These are phyloP conservation scores for Trypanosoma grayi DNA, from an alignment of 208 protist species.

Conservation along the genomic window DNA sequence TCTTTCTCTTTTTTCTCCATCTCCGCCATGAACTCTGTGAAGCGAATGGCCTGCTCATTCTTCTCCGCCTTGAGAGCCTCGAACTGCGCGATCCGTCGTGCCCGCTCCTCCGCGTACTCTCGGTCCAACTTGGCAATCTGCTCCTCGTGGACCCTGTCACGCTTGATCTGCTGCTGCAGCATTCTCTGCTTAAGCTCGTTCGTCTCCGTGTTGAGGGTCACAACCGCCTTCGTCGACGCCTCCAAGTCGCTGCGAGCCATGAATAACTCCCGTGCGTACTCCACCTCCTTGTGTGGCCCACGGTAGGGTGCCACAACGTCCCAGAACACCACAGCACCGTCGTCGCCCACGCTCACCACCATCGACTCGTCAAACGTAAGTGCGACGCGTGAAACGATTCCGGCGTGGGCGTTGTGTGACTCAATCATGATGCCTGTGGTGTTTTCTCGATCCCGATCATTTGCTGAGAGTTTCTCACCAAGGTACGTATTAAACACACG, in stretches of 20 bases:
- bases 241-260: constrained; percentile 93
- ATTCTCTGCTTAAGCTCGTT: constrained; percentile 93
- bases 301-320: constrained; percentile 91
- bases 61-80: constrained; percentile 79
- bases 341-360: constrained; percentile 94
- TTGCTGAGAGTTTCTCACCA: constrained; percentile 60
- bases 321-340: constrained; percentile 91
- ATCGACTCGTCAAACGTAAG: constrained; percentile 91
- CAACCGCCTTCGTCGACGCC: constrained; percentile 66
- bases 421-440: constrained; percentile 76
- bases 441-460: constrained; percentile 35
- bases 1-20: constrained; percentile 71
- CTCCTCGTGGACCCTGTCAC: constrained; percentile 93
- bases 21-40: constrained; percentile 92
- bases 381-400: constrained; percentile 75
- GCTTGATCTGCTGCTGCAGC: constrained; percentile 92
- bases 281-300: constrained; percentile 60
- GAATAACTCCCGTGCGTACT: constrained; percentile 93
- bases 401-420: constrained; percentile 80
- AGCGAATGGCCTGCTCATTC: constrained; percentile 93
- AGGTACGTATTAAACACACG: constrained; percentile 90
- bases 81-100: constrained; percentile 64
- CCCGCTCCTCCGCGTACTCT: constrained; percentile 75
- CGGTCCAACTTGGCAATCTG: constrained; percentile 88
- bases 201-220: constrained; percentile 76